phyloP scores from a whole-genome alignment of 345 rosid genomes.

The Salix dunnii region DNA sequence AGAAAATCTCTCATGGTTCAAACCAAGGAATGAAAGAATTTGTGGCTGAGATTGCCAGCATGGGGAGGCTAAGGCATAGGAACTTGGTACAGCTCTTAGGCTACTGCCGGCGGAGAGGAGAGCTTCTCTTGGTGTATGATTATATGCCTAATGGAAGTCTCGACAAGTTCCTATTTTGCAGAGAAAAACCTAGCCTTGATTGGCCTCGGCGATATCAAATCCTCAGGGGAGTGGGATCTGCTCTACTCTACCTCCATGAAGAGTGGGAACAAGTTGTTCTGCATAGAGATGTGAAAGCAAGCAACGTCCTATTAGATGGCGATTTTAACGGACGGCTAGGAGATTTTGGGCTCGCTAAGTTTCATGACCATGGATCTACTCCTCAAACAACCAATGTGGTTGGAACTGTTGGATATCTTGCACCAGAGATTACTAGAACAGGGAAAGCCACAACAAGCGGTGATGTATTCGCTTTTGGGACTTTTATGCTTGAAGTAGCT shows the following conservation, averaged over 20 bases:
- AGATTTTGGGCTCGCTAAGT: slow-evolving; percentile 22
- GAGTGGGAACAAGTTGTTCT: slow-evolving; percentile 20
- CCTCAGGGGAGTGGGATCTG: slow-evolving; percentile 22
- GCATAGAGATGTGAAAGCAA: slow-evolving; percentile 22
- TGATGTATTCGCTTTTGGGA: slow-evolving; percentile 20
- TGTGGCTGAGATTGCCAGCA: slow-evolving; percentile 18
- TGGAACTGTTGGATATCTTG: slow-evolving; percentile 20
- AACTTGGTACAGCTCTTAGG: slow-evolving; percentile 22
- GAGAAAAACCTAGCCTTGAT: neutral
- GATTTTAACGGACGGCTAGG: slow-evolving; percentile 19
- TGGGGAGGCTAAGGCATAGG: slow-evolving; percentile 20
- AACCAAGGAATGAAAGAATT: slow-evolving; percentile 22
- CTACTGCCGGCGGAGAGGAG: slow-evolving; percentile 19
- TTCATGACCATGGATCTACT: slow-evolving; percentile 19
- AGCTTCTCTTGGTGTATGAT: slow-evolving; percentile 21
- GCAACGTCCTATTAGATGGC: slow-evolving; percentile 18
- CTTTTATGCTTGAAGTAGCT: slow-evolving; percentile 16
- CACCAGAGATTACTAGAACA: slow-evolving; percentile 12
- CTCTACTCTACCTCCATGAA: slow-evolving; percentile 20
- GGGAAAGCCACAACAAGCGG: slow-evolving; percentile 16
- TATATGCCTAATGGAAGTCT: slow-evolving; percentile 26
- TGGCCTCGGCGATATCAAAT: slow-evolving; percentile 11
- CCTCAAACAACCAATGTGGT: slow-evolving; percentile 22
- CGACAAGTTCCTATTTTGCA: slow-evolving; percentile 12
- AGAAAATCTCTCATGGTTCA: slow-evolving; percentile 17